phyloP scores from a whole-genome alignment of 257 asterid species.

The Nicotiana obtusifolia region DNA sequence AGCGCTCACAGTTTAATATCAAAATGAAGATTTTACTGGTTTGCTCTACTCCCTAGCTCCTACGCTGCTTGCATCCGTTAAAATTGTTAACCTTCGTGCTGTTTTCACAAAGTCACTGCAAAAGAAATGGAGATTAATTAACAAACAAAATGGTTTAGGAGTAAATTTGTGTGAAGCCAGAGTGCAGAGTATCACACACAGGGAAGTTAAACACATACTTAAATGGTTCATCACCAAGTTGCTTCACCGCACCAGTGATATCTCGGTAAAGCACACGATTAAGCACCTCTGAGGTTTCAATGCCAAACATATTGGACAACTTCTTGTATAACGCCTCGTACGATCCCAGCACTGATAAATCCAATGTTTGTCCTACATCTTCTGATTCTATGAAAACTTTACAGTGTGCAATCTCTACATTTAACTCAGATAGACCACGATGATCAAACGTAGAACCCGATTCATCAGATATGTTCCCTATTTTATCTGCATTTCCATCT shows the following conservation, averaged over 20 bases:
- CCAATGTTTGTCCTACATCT: conserved; percentile 57
- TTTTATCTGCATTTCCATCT: conserved; percentile 31
- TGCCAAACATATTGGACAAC: conserved; percentile 50
- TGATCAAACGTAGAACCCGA: conserved; percentile 34
- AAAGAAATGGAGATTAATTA: neutral
- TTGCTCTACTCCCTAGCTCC: conserved; percentile 26
- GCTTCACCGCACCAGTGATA: conserved; percentile 39
- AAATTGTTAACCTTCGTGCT: conserved; percentile 53
- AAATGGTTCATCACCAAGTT: conserved; percentile 58
- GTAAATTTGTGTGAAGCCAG: neutral
- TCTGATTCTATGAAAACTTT: conserved; percentile 72
- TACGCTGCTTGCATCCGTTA: conserved; percentile 43
- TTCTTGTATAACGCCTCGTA: conserved; percentile 51
- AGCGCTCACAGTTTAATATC: conserved; percentile 15
- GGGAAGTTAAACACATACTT: conserved; percentile 30
- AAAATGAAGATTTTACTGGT: conserved; percentile 13
- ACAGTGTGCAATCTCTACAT: conserved; percentile 52
- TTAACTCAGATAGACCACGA: conserved; percentile 30
- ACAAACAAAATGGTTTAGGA: neutral
- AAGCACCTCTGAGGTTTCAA: conserved; percentile 39
- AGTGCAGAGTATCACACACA: neutral
- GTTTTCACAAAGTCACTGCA: conserved; percentile 53
- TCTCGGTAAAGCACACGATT: conserved; percentile 50
- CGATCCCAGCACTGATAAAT: conserved; percentile 51
- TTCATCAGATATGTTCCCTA: conserved; percentile 40